These are phyloP conservation scores for Pseudocercospora vitis DNA, from an alignment of 2,329 filamentous ascomycete species.

Conservation along the genomic window DNA sequence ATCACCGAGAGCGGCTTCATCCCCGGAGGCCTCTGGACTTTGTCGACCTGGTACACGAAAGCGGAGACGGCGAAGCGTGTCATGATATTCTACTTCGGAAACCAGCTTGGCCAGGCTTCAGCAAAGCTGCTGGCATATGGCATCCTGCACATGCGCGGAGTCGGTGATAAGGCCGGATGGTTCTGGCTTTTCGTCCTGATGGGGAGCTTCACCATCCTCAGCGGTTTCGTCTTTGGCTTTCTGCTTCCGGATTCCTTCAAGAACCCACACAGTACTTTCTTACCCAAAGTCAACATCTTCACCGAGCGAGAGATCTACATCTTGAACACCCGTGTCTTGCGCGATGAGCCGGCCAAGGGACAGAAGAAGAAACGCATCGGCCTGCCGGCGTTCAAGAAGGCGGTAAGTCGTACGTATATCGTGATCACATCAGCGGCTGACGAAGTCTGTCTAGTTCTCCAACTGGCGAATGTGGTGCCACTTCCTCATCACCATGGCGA, in stretches of 20 bases:
- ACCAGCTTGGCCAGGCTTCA: constrained; percentile 44
- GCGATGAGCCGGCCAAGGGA: constrained; percentile 37
- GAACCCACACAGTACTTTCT: constrained; percentile 32
- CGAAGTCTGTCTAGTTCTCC: too few species aligned
- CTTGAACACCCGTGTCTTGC: constrained; percentile 31
- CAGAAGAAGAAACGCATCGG: constrained; percentile 36
- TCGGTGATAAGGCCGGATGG: constrained; percentile 27
- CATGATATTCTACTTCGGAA: constrained; percentile 49
- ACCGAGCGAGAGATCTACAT: constrained; percentile 36
- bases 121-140: constrained; percentile 47
- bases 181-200: constrained; percentile 36
- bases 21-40: constrained; percentile 50
- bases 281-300: constrained; percentile 32
- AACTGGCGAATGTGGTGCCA: constrained; percentile 39
- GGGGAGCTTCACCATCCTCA: constrained; percentile 39
- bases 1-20: constrained; percentile 48
- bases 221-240: constrained; percentile 38
- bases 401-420: constrained; percentile 24
- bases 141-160: constrained; percentile 36
- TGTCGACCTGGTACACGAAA: constrained; percentile 52
- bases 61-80: constrained; percentile 50
- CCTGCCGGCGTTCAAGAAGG: constrained; percentile 35
- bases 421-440: too few species aligned
- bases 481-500: constrained; percentile 37
- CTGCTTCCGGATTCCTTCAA: constrained; percentile 37